Base-by-base conservation (phyloP, 176 grass and related monocot genomes). In the Cenchrus americanus region DNA sequence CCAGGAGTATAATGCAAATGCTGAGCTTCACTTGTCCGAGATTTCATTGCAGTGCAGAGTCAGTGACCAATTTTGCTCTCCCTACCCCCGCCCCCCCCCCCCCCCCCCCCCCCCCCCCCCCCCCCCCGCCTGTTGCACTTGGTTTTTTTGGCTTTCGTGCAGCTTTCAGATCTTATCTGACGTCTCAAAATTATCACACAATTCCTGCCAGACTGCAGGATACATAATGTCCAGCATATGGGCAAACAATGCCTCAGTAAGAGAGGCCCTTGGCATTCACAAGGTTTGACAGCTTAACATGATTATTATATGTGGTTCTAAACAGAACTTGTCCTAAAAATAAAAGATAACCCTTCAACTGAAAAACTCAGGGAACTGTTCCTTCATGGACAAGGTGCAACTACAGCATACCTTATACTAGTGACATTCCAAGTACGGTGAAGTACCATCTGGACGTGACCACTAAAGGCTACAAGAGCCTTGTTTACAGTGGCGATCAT, bases 181-280 rank as follows among this genome's bases (percentile, higher is more conserved):
- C 23, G 34, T 9, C 26, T 50, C 19, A 8, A 78, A 85, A 23
- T 14, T 5, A 78, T 59, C 7, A 34, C 62, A 26, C 7, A 24
- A 24, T 77, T 82, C 65, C 43, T 78, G 49, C 8, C 83, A 86
- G 83, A 86, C 79, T 2, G 73, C 78, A 26, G 88, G 80, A 62
- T 94, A 97, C 64, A 44, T 54, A 5, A 66, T 92, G 22, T 90
- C 91, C 14, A 71, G 46, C 19, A 30, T 32, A 12, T 97, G 94
- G 94, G 80, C 90, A 51, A 89, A 97, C 75, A 51, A 86, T 68
- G 85, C 10, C 22, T 72, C 68, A 37, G 87, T 94, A 40, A 84
- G 89, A 76, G 53, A 91, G 24, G 84, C 87, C 75, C 91, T 97
- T 14, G 87, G 87, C 5, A 90, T 92, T 80, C 89, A 81, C 30